These are phyloP conservation scores for Zopfochytrium polystomum DNA, from an alignment of 371 early-diverging fungal genomes.

Conservation along the genomic window DNA sequence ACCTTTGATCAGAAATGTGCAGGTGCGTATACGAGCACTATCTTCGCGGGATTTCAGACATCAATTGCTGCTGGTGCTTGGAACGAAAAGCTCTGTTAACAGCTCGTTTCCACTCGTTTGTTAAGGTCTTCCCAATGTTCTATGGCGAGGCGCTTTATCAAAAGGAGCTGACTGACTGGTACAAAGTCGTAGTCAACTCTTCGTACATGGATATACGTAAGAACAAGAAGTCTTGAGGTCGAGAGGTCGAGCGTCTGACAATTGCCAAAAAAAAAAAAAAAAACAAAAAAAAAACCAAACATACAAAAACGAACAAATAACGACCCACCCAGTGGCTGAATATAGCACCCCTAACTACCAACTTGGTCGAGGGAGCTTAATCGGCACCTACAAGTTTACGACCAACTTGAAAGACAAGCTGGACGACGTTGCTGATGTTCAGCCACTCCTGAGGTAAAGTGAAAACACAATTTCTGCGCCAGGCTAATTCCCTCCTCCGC, in stretches of 20 bases:
- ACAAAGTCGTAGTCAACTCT: not conserved
- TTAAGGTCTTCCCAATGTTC: not conserved
- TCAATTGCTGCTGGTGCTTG: constrained; percentile 7
- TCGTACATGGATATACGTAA: not conserved
- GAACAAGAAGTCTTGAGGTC: not conserved
- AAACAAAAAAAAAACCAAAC: too few species aligned
- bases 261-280: not conserved
- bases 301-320: too few species aligned
- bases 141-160: not conserved
- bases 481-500: not conserved
- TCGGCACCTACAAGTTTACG: not conserved
- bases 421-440: not conserved
- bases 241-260: not conserved
- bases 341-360: not conserved
- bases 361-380: not conserved
- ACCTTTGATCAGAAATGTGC: not conserved
- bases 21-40: too few species aligned
- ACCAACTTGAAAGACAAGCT: not conserved
- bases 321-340: too few species aligned
- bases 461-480: not conserved
- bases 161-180: not conserved
- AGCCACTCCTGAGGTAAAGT: not conserved
- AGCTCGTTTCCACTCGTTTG: not conserved
- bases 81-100: not conserved
- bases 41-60: too few species aligned